Evolutionary conservation across 768 basidiomycete species (phyloP).

Genomic region (Kwoniella newhampshirensis): DNA sequence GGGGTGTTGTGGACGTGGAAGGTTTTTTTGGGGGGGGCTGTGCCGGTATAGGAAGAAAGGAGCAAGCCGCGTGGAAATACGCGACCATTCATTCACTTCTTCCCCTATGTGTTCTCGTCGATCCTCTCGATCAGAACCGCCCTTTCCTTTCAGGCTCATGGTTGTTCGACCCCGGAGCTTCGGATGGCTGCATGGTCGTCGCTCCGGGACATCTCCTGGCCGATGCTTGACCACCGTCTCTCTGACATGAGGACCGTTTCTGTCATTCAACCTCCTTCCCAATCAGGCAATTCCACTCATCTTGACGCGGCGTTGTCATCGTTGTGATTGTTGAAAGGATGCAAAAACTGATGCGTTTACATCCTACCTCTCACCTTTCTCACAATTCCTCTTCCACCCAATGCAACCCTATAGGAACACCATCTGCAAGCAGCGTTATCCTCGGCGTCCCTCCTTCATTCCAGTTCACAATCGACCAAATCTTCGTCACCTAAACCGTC

Average conservation of each 20-base stretch:
- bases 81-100: too few species aligned
- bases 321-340: neutral
- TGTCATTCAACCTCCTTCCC: constrained; percentile 16
- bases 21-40: too few species aligned
- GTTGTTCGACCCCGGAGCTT: too few species aligned
- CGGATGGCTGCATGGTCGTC: too few species aligned
- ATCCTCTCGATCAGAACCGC: too few species aligned
- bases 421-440: constrained; percentile 57
- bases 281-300: constrained; percentile 11
- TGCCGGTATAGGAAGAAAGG: too few species aligned
- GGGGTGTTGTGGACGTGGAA: constrained; percentile 8
- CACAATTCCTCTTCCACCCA: too few species aligned
- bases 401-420: constrained; percentile 54
- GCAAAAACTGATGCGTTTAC: constrained; percentile 1
- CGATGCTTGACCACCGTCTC: neutral
- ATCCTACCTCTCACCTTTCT: neutral
- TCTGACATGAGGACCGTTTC: neutral
- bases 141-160: too few species aligned
- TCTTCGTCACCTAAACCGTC: constrained; percentile 33
- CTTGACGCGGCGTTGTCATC: constrained; percentile 2
- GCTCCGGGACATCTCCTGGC: neutral
- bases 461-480: constrained; percentile 25
- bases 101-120: too few species aligned
- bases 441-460: constrained; percentile 53
- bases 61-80: too few species aligned